These are phyloP conservation scores for Penicillium subrubescens DNA, from an alignment of 495 filamentous ascomycete genomes.

Conservation along the genomic window DNA sequence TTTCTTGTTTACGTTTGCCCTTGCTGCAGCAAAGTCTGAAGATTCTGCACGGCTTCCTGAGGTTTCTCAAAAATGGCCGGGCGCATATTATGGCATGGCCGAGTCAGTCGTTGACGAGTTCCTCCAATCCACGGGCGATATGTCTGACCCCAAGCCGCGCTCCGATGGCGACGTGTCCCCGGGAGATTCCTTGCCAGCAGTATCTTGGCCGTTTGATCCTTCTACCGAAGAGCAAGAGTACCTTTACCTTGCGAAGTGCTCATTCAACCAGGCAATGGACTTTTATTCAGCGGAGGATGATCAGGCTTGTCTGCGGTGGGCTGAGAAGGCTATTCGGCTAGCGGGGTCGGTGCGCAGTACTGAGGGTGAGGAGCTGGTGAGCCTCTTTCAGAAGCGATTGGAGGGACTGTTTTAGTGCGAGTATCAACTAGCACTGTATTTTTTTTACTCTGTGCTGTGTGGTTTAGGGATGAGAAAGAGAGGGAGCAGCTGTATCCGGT, in stretches of 20 bases:
- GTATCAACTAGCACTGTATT: neutral
- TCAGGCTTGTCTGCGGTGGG: slow-evolving; percentile 63
- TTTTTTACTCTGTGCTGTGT: neutral
- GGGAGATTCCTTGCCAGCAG: no score
- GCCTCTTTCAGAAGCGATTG: slow-evolving; percentile 56
- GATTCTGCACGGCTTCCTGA: neutral
- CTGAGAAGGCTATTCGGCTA: slow-evolving; percentile 63
- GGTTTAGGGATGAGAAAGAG: neutral
- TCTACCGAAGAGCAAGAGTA: slow-evolving; percentile 74
- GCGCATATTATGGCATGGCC: slow-evolving; percentile 15
- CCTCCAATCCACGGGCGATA: slow-evolving; percentile 45
- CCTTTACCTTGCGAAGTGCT: slow-evolving; percentile 75
- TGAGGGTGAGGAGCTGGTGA: slow-evolving; percentile 43
- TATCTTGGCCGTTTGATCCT: neutral
- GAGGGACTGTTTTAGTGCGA: slow-evolving; percentile 39
- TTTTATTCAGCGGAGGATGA: slow-evolving; percentile 61
- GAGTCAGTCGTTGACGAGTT: slow-evolving; percentile 50
- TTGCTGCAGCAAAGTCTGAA: neutral
- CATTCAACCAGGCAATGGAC: slow-evolving; percentile 79
- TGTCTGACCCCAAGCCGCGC: neutral
- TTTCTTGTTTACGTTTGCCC: slow-evolving; percentile 1
- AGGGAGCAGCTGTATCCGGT: neutral
- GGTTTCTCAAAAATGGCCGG: neutral
- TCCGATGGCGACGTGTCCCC: neutral
- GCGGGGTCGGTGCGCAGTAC: slow-evolving; percentile 55